Evolutionary conservation across 1,284 basidiomycete genomes (phyloP).

Genomic region (Ustilago sp.): DNA sequence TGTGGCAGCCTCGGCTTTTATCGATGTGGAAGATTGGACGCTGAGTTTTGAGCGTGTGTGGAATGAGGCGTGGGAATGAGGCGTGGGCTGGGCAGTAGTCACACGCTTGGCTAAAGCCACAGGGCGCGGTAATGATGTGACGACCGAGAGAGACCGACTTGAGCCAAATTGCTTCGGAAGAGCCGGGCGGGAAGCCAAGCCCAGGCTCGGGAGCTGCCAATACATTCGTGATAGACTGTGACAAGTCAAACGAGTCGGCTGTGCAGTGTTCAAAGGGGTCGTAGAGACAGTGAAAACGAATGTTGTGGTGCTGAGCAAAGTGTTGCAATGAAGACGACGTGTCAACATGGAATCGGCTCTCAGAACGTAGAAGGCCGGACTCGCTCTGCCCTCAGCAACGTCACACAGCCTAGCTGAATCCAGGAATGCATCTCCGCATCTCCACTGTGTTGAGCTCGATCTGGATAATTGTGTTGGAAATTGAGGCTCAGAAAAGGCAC

Average conservation of each 20-base stretch:
- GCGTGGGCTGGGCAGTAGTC: neutral
- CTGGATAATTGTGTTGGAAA: neutral
- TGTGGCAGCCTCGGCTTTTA: conserved; percentile 19
- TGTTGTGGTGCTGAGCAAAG: conserved; percentile 1
- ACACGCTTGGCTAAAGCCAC: neutral
- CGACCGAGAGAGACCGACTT: conserved; percentile 3
- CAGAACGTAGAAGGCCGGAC: conserved; percentile 7
- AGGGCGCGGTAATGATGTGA: conserved; percentile 11
- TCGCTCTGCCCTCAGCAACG: neutral
- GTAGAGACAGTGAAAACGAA: neutral
- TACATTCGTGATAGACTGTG: conserved; percentile 17
- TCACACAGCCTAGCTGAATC: neutral
- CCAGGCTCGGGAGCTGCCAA: conserved; percentile 28
- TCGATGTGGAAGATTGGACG: neutral
- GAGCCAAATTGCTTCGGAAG: conserved; percentile 17
- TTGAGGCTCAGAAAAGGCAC: conserved; percentile 2
- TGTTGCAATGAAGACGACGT: neutral
- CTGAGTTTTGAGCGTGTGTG: conserved; percentile 14
- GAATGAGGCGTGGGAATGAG: neutral
- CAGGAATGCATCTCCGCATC: neutral
- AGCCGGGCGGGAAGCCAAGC: conserved; percentile 21
- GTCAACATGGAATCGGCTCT: neutral
- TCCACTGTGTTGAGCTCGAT: neutral
- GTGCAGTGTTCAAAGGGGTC: neutral
- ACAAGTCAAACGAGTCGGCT: neutral